A percentile compares a stretch with the other conserved stretches of the same genome.
phyloP scores from a whole-genome alignment of 768 basidiomycete species.

The Suillus occidentalis region DNA sequence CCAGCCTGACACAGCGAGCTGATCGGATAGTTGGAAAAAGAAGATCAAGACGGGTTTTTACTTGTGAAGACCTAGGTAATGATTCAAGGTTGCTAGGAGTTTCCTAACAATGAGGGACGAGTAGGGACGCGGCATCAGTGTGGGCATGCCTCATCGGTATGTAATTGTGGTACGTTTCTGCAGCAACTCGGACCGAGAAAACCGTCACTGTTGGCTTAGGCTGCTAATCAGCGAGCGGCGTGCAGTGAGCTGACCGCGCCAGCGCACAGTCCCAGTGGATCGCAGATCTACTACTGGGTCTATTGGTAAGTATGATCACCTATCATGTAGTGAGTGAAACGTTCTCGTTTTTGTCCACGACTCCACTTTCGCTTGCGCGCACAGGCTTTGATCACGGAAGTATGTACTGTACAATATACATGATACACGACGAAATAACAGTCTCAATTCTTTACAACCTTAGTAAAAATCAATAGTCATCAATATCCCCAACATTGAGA shows the following conservation, averaged over 20 bases:
- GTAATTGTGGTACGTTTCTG: background rate
- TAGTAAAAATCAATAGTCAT: background rate
- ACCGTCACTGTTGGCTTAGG: background rate
- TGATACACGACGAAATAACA: background rate
- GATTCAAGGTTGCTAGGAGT: background rate
- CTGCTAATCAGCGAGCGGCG: no score
- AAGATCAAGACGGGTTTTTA: background rate
- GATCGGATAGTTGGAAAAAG: background rate
- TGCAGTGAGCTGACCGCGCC: no score
- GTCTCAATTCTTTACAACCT: background rate
- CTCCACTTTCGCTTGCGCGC: background rate
- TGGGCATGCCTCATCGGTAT: background rate
- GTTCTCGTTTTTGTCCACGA: background rate
- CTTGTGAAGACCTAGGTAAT: background rate
- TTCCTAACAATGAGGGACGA: background rate
- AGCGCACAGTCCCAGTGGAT: no score
- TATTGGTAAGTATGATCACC: no score
- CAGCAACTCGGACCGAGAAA: background rate
- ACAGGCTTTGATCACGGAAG: background rate
- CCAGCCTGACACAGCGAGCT: background rate
- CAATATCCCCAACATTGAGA: slow-evolving; percentile 27
- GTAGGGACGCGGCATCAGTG: background rate
- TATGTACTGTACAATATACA: background rate
- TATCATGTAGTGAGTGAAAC: no score
- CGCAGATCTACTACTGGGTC: no score